Evolutionary conservation across 768 basidiomycete genomes (phyloP).

Genomic region (Kwoniella sp.): DNA sequence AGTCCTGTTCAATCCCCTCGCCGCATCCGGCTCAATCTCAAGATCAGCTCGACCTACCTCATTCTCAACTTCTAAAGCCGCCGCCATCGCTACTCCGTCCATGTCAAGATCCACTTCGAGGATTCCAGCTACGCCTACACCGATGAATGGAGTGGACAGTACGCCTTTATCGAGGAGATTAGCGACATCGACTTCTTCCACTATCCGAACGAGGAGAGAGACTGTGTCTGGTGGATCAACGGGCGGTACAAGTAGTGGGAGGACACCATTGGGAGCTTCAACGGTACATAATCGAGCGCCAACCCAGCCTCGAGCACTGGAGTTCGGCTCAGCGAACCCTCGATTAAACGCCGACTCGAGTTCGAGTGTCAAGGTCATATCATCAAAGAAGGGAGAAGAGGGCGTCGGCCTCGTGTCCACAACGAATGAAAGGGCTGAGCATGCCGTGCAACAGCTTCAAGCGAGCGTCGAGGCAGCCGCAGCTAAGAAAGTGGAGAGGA

Average conservation of each 20-base stretch:
- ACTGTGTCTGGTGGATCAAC: neutral
- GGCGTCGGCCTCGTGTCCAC: too few relatives aligned
- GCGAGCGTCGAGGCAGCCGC: too few relatives aligned
- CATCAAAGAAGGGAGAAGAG: too few relatives aligned
- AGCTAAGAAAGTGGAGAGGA: conserved; percentile 12
- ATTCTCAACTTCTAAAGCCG: neutral
- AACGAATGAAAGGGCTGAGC: too few relatives aligned
- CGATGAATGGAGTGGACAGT: conserved; percentile 5
- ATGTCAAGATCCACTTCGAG: conserved; percentile 20
- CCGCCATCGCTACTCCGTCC: neutral
- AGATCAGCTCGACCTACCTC: conserved; percentile 1
- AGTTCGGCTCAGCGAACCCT: neutral
- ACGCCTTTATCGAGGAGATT: conserved; percentile 24
- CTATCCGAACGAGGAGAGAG: conserved; percentile 5
- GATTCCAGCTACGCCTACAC: conserved; percentile 11
- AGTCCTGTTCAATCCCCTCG: neutral
- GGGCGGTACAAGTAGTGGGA: neutral
- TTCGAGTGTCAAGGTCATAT: neutral
- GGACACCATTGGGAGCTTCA: conserved; percentile 13
- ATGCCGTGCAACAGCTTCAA: too few relatives aligned
- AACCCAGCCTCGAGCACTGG: neutral
- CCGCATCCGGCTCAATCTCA: neutral
- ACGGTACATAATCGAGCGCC: conserved; percentile 22
- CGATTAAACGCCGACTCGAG: neutral
- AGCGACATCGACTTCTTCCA: conserved; percentile 12